phyloP scores from a whole-genome alignment of 768 basidiomycete genomes.

The Boletellus ananas region DNA sequence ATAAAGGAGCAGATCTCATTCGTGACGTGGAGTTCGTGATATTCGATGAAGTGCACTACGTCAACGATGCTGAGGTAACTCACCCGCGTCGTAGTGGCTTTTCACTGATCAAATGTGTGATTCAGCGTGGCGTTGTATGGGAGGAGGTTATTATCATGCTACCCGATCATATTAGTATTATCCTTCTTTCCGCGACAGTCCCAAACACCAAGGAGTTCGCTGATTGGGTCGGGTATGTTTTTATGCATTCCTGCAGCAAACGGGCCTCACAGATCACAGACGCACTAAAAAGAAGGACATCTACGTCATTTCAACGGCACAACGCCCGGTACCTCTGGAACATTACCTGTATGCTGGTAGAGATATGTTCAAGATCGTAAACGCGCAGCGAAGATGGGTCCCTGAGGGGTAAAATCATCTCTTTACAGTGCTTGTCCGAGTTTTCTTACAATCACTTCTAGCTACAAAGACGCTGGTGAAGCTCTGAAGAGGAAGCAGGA shows the following conservation, averaged over 20 bases:
- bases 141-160: constrained; percentile 99
- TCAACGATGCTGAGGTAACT: constrained; percentile 93
- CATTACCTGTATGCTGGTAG: constrained; percentile 95
- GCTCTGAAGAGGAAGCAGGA: constrained; percentile 92
- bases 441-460: constrained; percentile 28
- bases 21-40: constrained; percentile 99
- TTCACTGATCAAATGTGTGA: constrained; percentile 13
- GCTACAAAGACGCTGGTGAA: constrained; percentile 88
- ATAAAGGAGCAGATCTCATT: constrained; percentile 97
- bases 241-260: constrained; percentile 6
- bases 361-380: constrained; percentile 90
- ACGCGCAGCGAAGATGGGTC: constrained; percentile 69
- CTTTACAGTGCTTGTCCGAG: background rate
- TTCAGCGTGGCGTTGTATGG: constrained; percentile 96
- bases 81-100: constrained; percentile 1
- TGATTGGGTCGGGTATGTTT: constrained; percentile 93
- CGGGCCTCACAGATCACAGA: constrained; percentile 38
- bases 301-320: constrained; percentile 95
- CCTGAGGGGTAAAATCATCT: constrained; percentile 58
- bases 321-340: constrained; percentile 94
- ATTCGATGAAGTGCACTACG: constrained; percentile 99
- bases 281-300: constrained; percentile 99
- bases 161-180: constrained; percentile 97
- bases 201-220: constrained; percentile 98
- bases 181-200: constrained; percentile 93